A percentile compares a stretch with the other conserved stretches of the same genome.
phyloP scores from a whole-genome alignment of 1,284 basidiomycete species.

The Caloboletus firmus region DNA sequence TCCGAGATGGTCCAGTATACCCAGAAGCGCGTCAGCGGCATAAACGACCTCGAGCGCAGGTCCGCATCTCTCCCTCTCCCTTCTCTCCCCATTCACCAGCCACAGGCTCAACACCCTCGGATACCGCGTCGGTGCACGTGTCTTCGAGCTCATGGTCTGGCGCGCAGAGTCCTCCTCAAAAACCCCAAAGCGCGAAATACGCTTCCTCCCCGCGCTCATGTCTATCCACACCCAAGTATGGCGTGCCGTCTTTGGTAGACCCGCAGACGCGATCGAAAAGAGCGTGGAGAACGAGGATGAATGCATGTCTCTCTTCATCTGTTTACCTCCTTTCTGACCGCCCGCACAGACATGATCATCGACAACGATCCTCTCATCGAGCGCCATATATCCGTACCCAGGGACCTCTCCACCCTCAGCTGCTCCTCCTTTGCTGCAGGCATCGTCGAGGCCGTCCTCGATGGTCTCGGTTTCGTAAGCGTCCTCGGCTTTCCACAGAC shows the following conservation, averaged over 20 bases:
- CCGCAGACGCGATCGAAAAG: slow-evolving; percentile 93
- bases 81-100: neutral
- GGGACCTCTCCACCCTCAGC: slow-evolving; percentile 90
- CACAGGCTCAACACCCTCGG: slow-evolving; percentile 85
- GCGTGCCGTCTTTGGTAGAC: slow-evolving; percentile 89
- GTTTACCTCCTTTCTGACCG: slow-evolving; percentile 2
- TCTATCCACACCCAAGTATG: slow-evolving; percentile 93
- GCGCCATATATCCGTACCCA: slow-evolving; percentile 88
- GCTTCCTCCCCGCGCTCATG: slow-evolving; percentile 87
- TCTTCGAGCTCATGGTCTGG: slow-evolving; percentile 79
- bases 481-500: neutral
- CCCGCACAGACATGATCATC: slow-evolving; percentile 87
- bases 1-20: slow-evolving; percentile 93
- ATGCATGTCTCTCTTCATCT: slow-evolving; percentile 53
- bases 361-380: slow-evolving; percentile 95
- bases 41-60: slow-evolving; percentile 91
- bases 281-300: slow-evolving; percentile 96
- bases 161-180: slow-evolving; percentile 69
- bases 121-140: slow-evolving; percentile 83
- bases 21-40: slow-evolving; percentile 91
- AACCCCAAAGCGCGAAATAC: slow-evolving; percentile 84
- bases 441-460: slow-evolving; percentile 95
- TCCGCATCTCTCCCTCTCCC: slow-evolving; percentile 24
- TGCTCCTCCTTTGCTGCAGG: slow-evolving; percentile 97
- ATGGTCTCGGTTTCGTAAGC: slow-evolving; percentile 93